Conservation (phyloP, 495 filamentous ascomycete species). For the Hyaloscypha hepaticicola region DNA sequence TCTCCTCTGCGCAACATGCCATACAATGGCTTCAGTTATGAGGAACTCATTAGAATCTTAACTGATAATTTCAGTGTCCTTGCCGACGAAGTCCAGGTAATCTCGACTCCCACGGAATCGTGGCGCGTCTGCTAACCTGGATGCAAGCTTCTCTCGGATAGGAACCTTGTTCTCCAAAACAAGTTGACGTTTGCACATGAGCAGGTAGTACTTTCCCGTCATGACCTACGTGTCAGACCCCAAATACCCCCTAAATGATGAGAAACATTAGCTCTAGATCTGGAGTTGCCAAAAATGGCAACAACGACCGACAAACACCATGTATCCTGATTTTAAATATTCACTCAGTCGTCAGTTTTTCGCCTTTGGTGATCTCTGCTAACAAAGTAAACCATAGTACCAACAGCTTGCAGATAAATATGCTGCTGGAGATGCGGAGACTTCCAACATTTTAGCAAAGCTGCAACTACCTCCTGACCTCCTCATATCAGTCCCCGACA, state of each 20-base stretch:
- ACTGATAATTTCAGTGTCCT: constrained; percentile 64
- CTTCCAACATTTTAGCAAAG: constrained; percentile 52
- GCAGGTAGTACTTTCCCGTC: constrained; percentile 42
- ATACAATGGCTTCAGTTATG: constrained; percentile 28
- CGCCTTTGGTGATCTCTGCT: constrained; percentile 1
- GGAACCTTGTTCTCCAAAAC: constrained; percentile 55
- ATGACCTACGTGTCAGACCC: constrained; percentile 1
- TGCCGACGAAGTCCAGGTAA: constrained; percentile 52
- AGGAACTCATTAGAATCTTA: constrained; percentile 47
- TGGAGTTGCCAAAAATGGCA: constrained; percentile 50
- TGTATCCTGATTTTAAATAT: constrained; percentile 36
- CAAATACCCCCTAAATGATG: constrained; percentile 47
- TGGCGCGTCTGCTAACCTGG: background rate
- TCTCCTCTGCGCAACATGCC: constrained; percentile 22
- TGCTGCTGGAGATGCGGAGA: constrained; percentile 51
- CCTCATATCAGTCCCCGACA: constrained; percentile 42
- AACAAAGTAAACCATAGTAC: constrained; percentile 38
- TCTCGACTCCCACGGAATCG: no score
- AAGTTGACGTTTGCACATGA: constrained; percentile 58
- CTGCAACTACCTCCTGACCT: constrained; percentile 54
- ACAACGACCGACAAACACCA: constrained; percentile 52
- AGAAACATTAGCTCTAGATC: constrained; percentile 71
- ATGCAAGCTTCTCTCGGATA: constrained; percentile 45
- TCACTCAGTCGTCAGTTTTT: constrained; percentile 14
- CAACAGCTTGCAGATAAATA: constrained; percentile 58